Evolutionary conservation across 1,139 yeast genomes (phyloP).

Genomic region (Geotrichum fermentans): DNA sequence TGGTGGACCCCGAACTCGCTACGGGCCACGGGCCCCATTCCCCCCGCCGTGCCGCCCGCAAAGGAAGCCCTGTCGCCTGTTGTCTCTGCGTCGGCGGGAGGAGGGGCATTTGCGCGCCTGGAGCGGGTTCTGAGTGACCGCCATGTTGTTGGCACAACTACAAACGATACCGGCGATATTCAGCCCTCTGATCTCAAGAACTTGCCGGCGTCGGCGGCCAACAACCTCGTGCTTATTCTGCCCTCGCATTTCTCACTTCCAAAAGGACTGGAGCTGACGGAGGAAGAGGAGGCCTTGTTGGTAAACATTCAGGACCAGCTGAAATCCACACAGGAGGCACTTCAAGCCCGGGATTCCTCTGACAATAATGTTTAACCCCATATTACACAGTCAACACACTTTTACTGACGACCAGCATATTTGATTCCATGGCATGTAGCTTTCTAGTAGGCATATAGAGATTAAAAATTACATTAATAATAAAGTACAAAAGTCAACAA

Average conservation of each 20-base stretch:
- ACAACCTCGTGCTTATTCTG: conserved; percentile 18
- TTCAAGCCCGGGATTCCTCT: too few species aligned
- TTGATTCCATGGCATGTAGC: neutral
- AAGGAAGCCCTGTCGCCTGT: neutral
- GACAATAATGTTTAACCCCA: too few species aligned
- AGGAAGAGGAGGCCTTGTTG: conserved; percentile 21
- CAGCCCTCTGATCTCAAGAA: neutral
- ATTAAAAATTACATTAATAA: conserved; percentile 6
- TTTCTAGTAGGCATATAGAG: neutral
- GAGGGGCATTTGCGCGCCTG: neutral
- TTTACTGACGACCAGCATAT: too few species aligned
- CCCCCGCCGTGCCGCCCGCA: neutral
- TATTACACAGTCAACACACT: too few species aligned
- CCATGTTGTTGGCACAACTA: conserved; percentile 15
- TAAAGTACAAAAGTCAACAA: neutral
- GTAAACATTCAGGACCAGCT: conserved; percentile 21
- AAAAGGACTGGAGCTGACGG: conserved; percentile 18
- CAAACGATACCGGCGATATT: conserved; percentile 18
- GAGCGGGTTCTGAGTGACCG: conserved; percentile 13
- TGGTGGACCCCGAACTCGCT: conserved; percentile 55
- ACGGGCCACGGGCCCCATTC: conserved; percentile 15
- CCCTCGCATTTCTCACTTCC: conserved; percentile 20
- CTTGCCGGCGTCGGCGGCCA: neutral
- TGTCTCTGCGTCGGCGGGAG: neutral
- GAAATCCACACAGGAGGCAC: too few species aligned